Percentiles rank a stretch among this genome's conserved stretches.
Evolutionary conservation across 108 stramenopile species (phyloP).

Genomic region (Skeletonema grethae): DNA sequence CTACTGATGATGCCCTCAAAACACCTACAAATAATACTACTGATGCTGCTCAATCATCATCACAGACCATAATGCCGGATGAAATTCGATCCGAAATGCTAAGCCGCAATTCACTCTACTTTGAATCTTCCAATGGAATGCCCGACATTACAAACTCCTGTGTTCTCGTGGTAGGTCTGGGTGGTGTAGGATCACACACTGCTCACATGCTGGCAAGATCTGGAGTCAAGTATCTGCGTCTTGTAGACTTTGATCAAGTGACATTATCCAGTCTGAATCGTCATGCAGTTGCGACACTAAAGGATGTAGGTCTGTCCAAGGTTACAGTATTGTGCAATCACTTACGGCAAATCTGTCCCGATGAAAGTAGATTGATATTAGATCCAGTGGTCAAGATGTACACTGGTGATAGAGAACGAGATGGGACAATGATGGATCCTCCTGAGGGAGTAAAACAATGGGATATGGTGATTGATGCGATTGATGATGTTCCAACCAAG

Average conservation of each 20-base stretch:
- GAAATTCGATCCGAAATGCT: conserved; percentile 92
- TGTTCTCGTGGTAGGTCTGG: conserved; percentile 93
- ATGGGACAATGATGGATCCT: conserved; percentile 56
- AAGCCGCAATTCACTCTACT: conserved; percentile 90
- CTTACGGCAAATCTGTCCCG: conserved; percentile 67
- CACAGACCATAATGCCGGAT: conserved; percentile 26
- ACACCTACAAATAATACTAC: neutral
- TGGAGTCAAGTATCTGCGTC: conserved; percentile 85
- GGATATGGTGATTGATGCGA: conserved; percentile 96
- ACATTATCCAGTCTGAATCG: conserved; percentile 96
- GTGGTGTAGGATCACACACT: conserved; percentile 95
- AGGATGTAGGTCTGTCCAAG: conserved; percentile 93
- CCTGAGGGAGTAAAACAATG: conserved; percentile 43
- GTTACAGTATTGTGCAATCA: conserved; percentile 70
- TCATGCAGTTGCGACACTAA: conserved; percentile 95
- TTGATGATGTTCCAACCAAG: conserved; percentile 99
- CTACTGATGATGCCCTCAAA: neutral
- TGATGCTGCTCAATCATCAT: neutral
- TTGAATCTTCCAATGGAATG: conserved; percentile 44
- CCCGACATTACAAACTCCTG: conserved; percentile 34
- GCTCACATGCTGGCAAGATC: conserved; percentile 95
- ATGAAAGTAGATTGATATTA: conserved; percentile 42
- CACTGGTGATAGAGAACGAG: conserved; percentile 59
- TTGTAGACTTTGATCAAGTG: conserved; percentile 99
- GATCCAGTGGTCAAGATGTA: conserved; percentile 78